Percentiles rank a stretch among this genome's conserved stretches.
These are phyloP conservation scores for Hypoxylon sp. DNA, from an alignment of 2,329 filamentous ascomycete species.

Conservation along the genomic window DNA sequence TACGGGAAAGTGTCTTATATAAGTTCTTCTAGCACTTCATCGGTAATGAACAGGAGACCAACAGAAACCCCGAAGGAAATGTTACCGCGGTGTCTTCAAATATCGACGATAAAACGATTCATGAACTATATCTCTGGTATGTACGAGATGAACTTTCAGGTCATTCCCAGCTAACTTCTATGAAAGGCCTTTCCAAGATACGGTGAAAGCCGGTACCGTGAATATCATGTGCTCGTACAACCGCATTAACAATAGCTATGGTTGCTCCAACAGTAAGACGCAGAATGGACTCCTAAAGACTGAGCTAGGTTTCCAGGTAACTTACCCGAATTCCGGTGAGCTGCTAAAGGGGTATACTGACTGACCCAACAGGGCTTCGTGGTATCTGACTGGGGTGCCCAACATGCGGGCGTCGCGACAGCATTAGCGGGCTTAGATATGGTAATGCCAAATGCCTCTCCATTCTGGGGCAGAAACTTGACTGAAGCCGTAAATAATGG, in stretches of 20 bases:
- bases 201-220: constrained; percentile 72
- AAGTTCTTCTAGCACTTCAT: constrained; percentile 67
- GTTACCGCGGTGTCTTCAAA: constrained; percentile 69
- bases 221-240: constrained; percentile 77
- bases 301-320: constrained; percentile 69
- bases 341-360: constrained; percentile 53
- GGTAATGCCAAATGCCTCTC: constrained; percentile 71
- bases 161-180: constrained; percentile 21
- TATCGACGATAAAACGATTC: constrained; percentile 72
- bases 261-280: constrained; percentile 77
- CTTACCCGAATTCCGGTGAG: constrained; percentile 47
- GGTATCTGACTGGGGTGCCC: constrained; percentile 77
- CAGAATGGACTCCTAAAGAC: constrained; percentile 77
- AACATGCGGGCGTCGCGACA: constrained; percentile 73
- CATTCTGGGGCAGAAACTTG: constrained; percentile 68
- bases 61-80: constrained; percentile 73
- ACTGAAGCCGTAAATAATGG: constrained; percentile 72
- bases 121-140: constrained; percentile 76
- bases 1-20: constrained; percentile 1
- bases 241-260: constrained; percentile 79
- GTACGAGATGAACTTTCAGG: constrained; percentile 26
- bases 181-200: constrained; percentile 77
- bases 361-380: constrained; percentile 72
- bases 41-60: constrained; percentile 81
- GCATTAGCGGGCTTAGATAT: constrained; percentile 79